A percentile compares a stretch with the other conserved stretches of the same genome.
Conservation (phyloP, 2,329 filamentous ascomycete genomes). For the Cordyceps cateniannulata region DNA sequence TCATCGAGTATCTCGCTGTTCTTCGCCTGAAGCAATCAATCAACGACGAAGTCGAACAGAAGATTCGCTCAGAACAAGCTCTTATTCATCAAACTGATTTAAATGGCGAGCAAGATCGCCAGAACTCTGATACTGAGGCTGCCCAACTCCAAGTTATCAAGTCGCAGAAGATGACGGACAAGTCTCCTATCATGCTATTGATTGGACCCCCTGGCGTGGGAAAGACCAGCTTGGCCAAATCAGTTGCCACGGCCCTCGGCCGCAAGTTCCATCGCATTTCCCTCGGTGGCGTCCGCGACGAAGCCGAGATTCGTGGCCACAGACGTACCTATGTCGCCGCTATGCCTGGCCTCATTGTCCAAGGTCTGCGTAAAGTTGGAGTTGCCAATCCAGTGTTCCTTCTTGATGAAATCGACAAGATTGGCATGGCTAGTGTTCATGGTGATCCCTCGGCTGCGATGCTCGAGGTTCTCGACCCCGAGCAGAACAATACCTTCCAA, state of each 20-base stretch:
- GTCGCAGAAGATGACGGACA: constrained; percentile 82
- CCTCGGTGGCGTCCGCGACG: constrained; percentile 88
- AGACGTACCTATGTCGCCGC: constrained; percentile 93
- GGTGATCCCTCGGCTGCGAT: constrained; percentile 95
- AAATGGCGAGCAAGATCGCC: constrained; percentile 21
- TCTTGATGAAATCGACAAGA: constrained; percentile 96
- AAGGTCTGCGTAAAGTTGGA: constrained; percentile 89
- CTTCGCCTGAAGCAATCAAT: constrained; percentile 87
- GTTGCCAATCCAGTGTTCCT: constrained; percentile 93
- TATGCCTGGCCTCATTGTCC: constrained; percentile 95
- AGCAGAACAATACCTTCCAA: constrained; percentile 91
- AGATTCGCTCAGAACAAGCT: constrained; percentile 59
- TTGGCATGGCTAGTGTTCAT: constrained; percentile 84
- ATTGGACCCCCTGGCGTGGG: constrained; percentile 91
- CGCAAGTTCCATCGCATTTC: constrained; percentile 97
- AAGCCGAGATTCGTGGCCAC: constrained; percentile 94
- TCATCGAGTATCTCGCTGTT: constrained; percentile 95
- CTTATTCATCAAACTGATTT: constrained; percentile 37
- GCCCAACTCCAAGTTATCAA: constrained; percentile 70
- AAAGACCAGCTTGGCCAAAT: constrained; percentile 92
- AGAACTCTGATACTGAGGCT: constrained; percentile 28
- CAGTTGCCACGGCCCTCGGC: constrained; percentile 83
- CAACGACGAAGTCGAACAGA: constrained; percentile 73
- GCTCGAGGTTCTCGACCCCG: constrained; percentile 94
- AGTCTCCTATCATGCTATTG: constrained; percentile 89